A percentile compares a stretch with the other conserved stretches of the same genome.
These are phyloP conservation scores for Neonectria ditissima DNA, from an alignment of 2,329 filamentous ascomycete genomes.

Conservation along the genomic window DNA sequence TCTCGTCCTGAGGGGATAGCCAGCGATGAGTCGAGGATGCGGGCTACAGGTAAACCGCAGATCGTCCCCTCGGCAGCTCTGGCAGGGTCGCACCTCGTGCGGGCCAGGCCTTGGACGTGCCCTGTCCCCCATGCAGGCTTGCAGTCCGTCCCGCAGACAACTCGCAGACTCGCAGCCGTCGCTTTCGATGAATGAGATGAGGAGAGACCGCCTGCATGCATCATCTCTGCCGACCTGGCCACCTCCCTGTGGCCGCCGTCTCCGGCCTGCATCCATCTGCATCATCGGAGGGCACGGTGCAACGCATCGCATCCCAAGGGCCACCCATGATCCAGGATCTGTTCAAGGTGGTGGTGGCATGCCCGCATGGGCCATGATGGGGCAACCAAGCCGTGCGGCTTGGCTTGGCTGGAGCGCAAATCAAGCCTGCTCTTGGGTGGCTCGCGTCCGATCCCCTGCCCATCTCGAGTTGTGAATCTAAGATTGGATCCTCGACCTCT, in stretches of 20 bases:
- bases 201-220: slow-evolving; percentile 36
- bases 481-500: slow-evolving; percentile 38
- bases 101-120: slow-evolving; percentile 31
- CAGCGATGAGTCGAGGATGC: slow-evolving; percentile 28
- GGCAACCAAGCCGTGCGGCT: slow-evolving; percentile 29
- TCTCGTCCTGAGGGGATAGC: neutral
- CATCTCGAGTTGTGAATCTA: slow-evolving; percentile 36
- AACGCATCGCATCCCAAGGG: slow-evolving; percentile 35
- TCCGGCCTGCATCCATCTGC: slow-evolving; percentile 39
- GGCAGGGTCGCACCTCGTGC: slow-evolving; percentile 38
- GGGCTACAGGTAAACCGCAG: slow-evolving; percentile 41
- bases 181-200: slow-evolving; percentile 34
- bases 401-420: slow-evolving; percentile 31
- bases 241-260: slow-evolving; percentile 30
- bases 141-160: neutral
- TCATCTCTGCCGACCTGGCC: slow-evolving; percentile 41
- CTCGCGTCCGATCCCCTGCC: slow-evolving; percentile 31
- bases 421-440: slow-evolving; percentile 32
- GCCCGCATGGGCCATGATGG: slow-evolving; percentile 14
- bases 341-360: slow-evolving; percentile 30
- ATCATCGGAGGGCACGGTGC: slow-evolving; percentile 43
- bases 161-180: neutral
- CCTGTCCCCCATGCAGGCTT: slow-evolving; percentile 32
- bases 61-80: slow-evolving; percentile 43
- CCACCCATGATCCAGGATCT: slow-evolving; percentile 35